Percentiles rank a stretch among this genome's conserved stretches.
phyloP scores from a whole-genome alignment of 2,329 filamentous ascomycete species.

The Xylaria multiplex region DNA sequence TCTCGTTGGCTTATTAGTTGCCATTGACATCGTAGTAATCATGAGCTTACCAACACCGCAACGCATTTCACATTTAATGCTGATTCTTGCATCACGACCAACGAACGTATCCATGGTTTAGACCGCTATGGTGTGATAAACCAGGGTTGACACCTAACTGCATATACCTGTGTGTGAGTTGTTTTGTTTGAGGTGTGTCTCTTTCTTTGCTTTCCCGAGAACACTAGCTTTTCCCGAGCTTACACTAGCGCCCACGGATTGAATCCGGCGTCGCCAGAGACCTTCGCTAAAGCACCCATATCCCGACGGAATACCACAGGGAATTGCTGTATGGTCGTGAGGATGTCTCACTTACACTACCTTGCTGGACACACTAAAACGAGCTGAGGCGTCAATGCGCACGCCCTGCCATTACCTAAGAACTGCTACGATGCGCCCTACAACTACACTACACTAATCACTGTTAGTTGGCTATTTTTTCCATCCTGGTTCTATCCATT shows the following conservation, averaged over 20 bases:
- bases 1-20: neutral
- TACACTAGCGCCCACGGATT: too few relatives aligned
- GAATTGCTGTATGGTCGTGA: too few relatives aligned
- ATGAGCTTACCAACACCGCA: slow-evolving; percentile 1
- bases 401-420: slow-evolving; percentile 5
- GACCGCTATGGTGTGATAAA: slow-evolving; percentile 2
- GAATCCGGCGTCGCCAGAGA: too few relatives aligned
- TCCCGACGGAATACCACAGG: too few relatives aligned
- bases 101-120: neutral
- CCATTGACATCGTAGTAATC: neutral
- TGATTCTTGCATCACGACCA: neutral
- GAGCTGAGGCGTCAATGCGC: slow-evolving; percentile 12
- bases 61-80: neutral
- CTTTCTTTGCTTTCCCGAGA: neutral
- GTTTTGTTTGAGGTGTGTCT: too few relatives aligned
- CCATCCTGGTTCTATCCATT: too few relatives aligned
- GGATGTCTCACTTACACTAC: too few relatives aligned
- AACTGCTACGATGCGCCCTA: neutral
- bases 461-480: too few relatives aligned
- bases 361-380: neutral
- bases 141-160: neutral
- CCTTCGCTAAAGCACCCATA: too few relatives aligned
- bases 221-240: slow-evolving; percentile 10
- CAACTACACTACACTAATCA: too few relatives aligned
- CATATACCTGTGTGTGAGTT: too few relatives aligned